Evolutionary conservation across 441 rosid species (phyloP), one percentile per base, ranked within the genome.

Genomic region (Theobroma grandiflorum): DNA sequence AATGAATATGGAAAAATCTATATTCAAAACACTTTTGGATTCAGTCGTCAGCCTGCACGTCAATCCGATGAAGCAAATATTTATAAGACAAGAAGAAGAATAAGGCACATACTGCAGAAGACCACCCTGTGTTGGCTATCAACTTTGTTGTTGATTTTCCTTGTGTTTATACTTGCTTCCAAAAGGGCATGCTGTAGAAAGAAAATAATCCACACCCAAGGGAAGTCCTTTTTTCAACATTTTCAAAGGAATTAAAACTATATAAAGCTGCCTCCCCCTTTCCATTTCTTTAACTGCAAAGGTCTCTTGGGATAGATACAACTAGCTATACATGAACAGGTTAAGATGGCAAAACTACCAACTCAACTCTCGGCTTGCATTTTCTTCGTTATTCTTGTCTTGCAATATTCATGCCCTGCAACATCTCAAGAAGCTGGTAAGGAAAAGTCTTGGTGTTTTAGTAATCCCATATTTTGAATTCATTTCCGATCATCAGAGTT

Each of bases 361-460:
- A 63, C 58, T 59, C 71, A 78, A 37, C 26, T 77, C 59, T 74
- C 82, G 11, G 65, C 70, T 52, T 69, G 53, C 81, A 42, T 73
- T 38, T 77, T 82, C 86, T 79, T 81, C 26, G 3, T 78, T 72
- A 66, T 64, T 74, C 75, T 86, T 50, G 20, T 66, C 42, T 38
- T 75, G 6, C 61, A 42, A 42, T 78, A 61, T 70, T 31, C 82
- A 26, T 2, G 4, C 58, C 76, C 79, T 2, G 50, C 55, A 64
- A 35, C 64, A 58, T 83, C 86, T 33, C 85, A 83, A 42, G 91
- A 88, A 87, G 85, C 82, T 57, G 91, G 93, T 90, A 75, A 74
- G 85, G 12, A 35, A 26, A 26, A 33, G 0, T 1, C 12, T 33
- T 40, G 4, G 31, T 2, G n/a, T 42, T 40, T 26, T 26, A 8